Evolutionary conservation across 2,329 filamentous ascomycete species (phyloP).

Genomic region (Ilyonectria mors-panacis): DNA sequence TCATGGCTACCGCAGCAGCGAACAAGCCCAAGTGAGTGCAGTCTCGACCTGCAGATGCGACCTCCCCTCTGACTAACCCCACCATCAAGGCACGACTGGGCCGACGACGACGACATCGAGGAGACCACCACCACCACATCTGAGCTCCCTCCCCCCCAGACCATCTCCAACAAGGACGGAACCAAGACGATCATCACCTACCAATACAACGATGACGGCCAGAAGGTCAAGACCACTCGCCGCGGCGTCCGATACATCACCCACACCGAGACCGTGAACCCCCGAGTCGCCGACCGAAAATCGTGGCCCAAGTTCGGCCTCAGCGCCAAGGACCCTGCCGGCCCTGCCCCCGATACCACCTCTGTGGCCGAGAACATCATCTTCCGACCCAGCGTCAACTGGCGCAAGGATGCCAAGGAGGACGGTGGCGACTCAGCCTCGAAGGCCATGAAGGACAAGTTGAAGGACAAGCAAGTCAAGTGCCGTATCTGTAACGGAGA

Average conservation of each 20-base stretch:
- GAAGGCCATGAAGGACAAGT: slow-evolving; percentile 82
- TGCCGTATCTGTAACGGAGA: slow-evolving; percentile 99
- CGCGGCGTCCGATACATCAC: slow-evolving; percentile 94
- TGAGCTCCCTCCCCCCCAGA: slow-evolving; percentile 86
- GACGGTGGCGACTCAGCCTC: slow-evolving; percentile 82
- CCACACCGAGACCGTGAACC: slow-evolving; percentile 95
- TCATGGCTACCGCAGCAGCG: slow-evolving; percentile 57
- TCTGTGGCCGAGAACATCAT: slow-evolving; percentile 98
- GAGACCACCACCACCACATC: slow-evolving; percentile 67
- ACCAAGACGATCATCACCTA: slow-evolving; percentile 96
- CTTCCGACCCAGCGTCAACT: slow-evolving; percentile 93
- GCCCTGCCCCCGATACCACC: slow-evolving; percentile 91
- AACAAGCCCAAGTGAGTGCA: slow-evolving; percentile 59
- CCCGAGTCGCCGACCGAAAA: slow-evolving; percentile 94
- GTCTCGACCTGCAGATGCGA: slow-evolving; percentile 36
- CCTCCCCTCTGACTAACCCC: slow-evolving; percentile 54
- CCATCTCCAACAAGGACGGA: slow-evolving; percentile 97
- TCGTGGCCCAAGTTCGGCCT: slow-evolving; percentile 93
- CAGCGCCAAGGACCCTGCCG: slow-evolving; percentile 86
- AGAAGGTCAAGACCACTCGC: slow-evolving; percentile 97
- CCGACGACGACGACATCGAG: slow-evolving; percentile 94
- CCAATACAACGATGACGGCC: slow-evolving; percentile 90
- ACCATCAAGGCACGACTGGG: slow-evolving; percentile 81
- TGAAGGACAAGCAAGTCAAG: slow-evolving; percentile 99
- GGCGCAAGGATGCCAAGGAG: slow-evolving; percentile 90